phyloP scores from a whole-genome alignment of 805 yeast species.

The Ogataea paradorogensis region DNA sequence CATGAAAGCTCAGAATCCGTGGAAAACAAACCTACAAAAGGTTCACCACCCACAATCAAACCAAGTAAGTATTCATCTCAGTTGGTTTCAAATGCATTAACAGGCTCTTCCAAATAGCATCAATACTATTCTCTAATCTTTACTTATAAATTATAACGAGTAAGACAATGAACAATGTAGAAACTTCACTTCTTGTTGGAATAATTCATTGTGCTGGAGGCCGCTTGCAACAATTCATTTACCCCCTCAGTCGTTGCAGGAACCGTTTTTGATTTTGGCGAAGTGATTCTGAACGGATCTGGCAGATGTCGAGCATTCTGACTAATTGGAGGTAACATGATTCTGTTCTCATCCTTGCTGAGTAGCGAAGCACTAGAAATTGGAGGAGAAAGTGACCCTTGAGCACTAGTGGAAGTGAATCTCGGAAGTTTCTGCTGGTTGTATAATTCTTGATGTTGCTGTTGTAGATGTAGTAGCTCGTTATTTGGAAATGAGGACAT shows the following conservation, averaged over 20 bases:
- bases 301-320: conserved; percentile 20
- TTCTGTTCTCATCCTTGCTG: conserved; percentile 12
- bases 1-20: background rate
- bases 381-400: conserved; percentile 11
- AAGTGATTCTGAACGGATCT: conserved; percentile 12
- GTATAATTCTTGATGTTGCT: conserved; percentile 17
- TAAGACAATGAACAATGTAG: background rate
- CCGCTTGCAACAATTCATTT: conserved; percentile 23
- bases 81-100: conserved; percentile 14
- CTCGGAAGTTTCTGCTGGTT: conserved; percentile 15
- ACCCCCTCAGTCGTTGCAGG: conserved; percentile 19
- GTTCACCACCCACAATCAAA: background rate
- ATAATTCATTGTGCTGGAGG: conserved; percentile 16
- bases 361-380: conserved; percentile 1
- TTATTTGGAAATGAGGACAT: conserved; percentile 3
- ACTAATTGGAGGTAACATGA: conserved; percentile 23
- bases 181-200: conserved; percentile 7
- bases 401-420: conserved; percentile 4
- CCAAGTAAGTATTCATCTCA: conserved; percentile 15
- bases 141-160: background rate
- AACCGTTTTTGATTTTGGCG: background rate
- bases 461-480: conserved; percentile 17
- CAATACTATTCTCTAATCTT: background rate
- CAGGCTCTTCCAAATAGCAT: conserved; percentile 3
- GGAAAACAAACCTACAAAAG: background rate